Base-by-base conservation (phyloP, 805 yeast genomes). In the Phaffomyces antillensis region DNA sequence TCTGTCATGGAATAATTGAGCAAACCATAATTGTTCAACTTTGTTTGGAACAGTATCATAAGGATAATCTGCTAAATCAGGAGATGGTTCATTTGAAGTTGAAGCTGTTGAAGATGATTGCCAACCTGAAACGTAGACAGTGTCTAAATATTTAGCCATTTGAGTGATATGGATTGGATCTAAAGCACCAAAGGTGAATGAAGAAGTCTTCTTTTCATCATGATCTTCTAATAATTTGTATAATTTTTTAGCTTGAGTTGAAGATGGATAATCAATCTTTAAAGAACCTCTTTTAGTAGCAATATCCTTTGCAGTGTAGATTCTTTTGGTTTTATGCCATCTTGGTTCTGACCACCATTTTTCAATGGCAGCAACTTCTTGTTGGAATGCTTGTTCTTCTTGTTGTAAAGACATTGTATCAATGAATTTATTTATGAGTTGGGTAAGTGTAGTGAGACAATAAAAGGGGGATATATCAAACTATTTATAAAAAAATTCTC, bases 11-110 rank as follows among this genome's bases (percentile, higher is more conserved):
- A 91, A 91, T 51, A 86, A 74, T 72, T 91, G 98, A 39, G 97
- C 98, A 63, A 87, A 89, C 79, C 91, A 91, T 63, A 91, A 75
- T 65, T 91, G 98, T 68, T 91, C 95, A 55, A 89, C 96, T 76
- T 91, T 91, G 76, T 90, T 90, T 62, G 99, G 99, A 51, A 91
- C 99, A 28, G 99, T 91, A 68, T 91, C 97, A 86, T 85, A 85
- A 48, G 99, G 99, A 68, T 91, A 91, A 70, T 91, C 99, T 43
- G 99, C 99, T 61, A 91, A 77, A 73, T 91, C 99, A 46, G 98
- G 98, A 36, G 96, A 87, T 32, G 98, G 99, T 72, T 91, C 98
- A 65, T 91, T 91, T 36, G 96, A 86, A 36, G 96, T 86, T 16
- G 97, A 89, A 43, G 98, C 97, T 44, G 98, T 91, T 20, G 97